Percentiles rank a stretch among this genome's conserved stretches.
Evolutionary conservation across 1,284 basidiomycete species (phyloP).

Genomic region (Heterobasidion occidentale): DNA sequence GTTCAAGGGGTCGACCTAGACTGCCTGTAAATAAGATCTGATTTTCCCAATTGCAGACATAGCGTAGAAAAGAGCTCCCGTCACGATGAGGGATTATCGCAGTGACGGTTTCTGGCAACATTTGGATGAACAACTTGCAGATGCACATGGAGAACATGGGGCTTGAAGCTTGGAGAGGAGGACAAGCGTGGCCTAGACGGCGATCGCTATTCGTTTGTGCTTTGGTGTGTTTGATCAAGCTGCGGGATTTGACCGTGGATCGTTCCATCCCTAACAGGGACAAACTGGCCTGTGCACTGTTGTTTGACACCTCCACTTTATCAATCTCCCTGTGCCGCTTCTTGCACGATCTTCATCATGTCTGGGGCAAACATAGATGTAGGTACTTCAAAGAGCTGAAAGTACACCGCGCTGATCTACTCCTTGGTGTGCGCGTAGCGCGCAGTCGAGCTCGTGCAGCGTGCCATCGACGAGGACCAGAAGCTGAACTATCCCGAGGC

Average conservation of each 20-base stretch:
- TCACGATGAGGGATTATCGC: too few relatives aligned
- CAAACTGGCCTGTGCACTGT: background rate
- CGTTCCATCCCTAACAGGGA: background rate
- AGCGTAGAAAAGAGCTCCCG: too few relatives aligned
- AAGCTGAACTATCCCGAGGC: conserved; percentile 94
- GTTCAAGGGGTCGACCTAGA: too few relatives aligned
- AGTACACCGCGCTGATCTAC: background rate
- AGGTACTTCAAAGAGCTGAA: conserved; percentile 9
- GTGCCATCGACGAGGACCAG: conserved; percentile 91
- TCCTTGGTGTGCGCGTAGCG: conserved; percentile 43
- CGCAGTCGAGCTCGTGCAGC: conserved; percentile 92
- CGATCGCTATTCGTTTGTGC: conserved; percentile 56
- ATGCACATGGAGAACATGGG: too few relatives aligned
- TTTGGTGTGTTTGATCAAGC: background rate
- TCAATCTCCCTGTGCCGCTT: background rate
- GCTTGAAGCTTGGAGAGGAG: conserved; percentile 20
- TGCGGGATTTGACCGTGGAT: background rate
- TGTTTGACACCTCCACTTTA: background rate
- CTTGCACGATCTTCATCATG: conserved; percentile 14
- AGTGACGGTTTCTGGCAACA: too few relatives aligned
- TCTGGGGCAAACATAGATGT: conserved; percentile 27
- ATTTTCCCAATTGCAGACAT: too few relatives aligned
- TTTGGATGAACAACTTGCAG: too few relatives aligned
- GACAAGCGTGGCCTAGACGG: conserved; percentile 72
- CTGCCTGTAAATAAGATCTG: too few relatives aligned